Evolutionary conservation across 176 grass and related monocot genomes (phyloP).

Genomic region (Pharus latifolius): DNA sequence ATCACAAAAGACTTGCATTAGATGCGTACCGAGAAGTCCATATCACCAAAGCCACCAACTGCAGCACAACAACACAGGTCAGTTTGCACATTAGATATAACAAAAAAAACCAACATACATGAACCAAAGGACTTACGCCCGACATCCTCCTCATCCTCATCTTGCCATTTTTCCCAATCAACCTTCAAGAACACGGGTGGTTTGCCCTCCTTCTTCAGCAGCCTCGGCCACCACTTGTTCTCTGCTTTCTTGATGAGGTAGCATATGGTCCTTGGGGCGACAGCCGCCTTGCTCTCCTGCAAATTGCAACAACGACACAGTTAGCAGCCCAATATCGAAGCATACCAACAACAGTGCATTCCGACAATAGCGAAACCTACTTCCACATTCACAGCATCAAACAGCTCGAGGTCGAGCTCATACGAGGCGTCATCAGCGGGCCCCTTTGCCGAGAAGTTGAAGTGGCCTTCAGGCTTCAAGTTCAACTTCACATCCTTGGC

Average conservation of each 20-base stretch:
- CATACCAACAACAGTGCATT: neutral
- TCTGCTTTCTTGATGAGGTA: constrained; percentile 77
- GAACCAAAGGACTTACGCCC: constrained; percentile 34
- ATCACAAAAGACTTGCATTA: neutral
- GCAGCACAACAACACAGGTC: neutral
- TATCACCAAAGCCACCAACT: constrained; percentile 66
- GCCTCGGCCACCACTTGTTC: constrained; percentile 68
- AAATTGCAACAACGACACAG: neutral
- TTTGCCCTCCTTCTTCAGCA: constrained; percentile 63
- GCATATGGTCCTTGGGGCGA: constrained; percentile 66
- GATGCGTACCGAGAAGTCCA: constrained; percentile 83
- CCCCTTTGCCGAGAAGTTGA: constrained; percentile 62
- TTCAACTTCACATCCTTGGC: constrained; percentile 89
- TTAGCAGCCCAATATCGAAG: neutral
- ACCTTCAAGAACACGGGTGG: constrained; percentile 77
- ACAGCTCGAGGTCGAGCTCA: constrained; percentile 72
- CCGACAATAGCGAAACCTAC: constrained; percentile 21
- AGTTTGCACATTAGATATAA: neutral
- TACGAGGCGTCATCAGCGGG: constrained; percentile 43
- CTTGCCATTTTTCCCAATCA: constrained; percentile 97
- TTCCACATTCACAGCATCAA: constrained; percentile 69
- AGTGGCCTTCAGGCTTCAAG: constrained; percentile 66
- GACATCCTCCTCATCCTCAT: constrained; percentile 77
- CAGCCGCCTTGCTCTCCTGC: constrained; percentile 75
- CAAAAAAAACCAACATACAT: neutral